These are phyloP conservation scores for Crotalaria pallida DNA, from an alignment of 306 rosid genomes.

Conservation along the genomic window DNA sequence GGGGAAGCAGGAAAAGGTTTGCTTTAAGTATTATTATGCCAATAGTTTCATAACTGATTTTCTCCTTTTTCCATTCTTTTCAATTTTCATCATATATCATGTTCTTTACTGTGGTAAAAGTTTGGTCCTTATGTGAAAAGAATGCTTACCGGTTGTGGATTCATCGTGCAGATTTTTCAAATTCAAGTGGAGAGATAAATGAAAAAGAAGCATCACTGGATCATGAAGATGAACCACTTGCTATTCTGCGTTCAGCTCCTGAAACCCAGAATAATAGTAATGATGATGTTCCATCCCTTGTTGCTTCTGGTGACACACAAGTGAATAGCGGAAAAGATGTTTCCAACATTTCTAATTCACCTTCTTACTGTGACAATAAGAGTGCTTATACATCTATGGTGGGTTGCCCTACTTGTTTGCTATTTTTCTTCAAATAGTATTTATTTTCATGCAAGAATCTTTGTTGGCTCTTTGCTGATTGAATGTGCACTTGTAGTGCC, in stretches of 20 bases:
- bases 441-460: neutral
- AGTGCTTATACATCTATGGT: constrained; percentile 77
- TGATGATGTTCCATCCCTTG: constrained; percentile 40
- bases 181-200: constrained; percentile 38
- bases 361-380: constrained; percentile 59
- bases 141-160: constrained; percentile 10
- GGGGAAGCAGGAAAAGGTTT: constrained; percentile 60
- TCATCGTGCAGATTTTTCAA: constrained; percentile 47
- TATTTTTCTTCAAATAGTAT: neutral
- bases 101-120: neutral
- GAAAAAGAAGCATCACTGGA: constrained; percentile 45
- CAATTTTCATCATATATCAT: neutral
- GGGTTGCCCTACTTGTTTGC: constrained; percentile 26
- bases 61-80: neutral
- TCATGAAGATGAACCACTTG: constrained; percentile 47
- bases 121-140: constrained; percentile 3
- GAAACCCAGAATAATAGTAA: constrained; percentile 38
- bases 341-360: constrained; percentile 50
- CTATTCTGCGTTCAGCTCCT: constrained; percentile 37
- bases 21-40: neutral
- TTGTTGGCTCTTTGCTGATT: constrained; percentile 33
- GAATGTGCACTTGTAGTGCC: constrained; percentile 66
- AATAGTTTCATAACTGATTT: neutral
- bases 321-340: constrained; percentile 48
- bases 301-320: constrained; percentile 56